phyloP scores from a whole-genome alignment of 108 stramenopile genomes.

The Skeletonema grethae region DNA sequence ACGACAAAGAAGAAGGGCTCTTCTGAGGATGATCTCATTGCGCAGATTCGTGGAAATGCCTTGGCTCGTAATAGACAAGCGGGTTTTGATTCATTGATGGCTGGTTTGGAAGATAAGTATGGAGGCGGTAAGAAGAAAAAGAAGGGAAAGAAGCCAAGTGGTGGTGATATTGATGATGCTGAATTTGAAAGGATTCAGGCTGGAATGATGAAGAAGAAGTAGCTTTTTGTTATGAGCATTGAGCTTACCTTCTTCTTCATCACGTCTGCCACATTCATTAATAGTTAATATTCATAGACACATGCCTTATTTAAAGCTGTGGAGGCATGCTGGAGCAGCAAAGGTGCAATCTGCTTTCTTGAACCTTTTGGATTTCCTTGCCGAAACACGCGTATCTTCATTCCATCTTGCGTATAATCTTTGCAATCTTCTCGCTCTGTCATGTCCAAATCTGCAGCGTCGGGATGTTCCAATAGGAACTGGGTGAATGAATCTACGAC shows the following conservation, averaged over 20 bases:
- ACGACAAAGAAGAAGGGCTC: constrained; percentile 29
- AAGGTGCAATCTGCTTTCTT: constrained; percentile 80
- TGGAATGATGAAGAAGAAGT: constrained; percentile 53
- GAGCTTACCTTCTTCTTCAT: too few species aligned
- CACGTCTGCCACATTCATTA: too few species aligned
- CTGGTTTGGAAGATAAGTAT: constrained; percentile 66
- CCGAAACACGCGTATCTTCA: constrained; percentile 50
- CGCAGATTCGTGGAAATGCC: constrained; percentile 63
- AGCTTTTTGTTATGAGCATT: background rate
- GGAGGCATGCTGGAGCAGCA: constrained; percentile 45
- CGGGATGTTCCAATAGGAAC: constrained; percentile 22
- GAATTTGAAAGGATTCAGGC: constrained; percentile 72
- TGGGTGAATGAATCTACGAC: constrained; percentile 42
- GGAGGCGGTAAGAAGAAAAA: constrained; percentile 45
- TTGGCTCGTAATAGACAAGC: constrained; percentile 25
- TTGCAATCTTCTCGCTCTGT: constrained; percentile 6
- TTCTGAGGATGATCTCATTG: constrained; percentile 62
- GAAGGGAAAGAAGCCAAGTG: constrained; percentile 32
- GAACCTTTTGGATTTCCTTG: constrained; percentile 78
- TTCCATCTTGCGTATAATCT: background rate
- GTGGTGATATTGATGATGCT: constrained; percentile 62
- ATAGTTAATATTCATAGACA: too few species aligned
- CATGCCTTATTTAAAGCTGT: background rate
- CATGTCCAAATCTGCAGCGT: constrained; percentile 35
- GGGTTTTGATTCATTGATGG: constrained; percentile 57